Evolutionary conservation across 2,329 filamentous ascomycete species (phyloP).

Genomic region (Exophiala bonariae): DNA sequence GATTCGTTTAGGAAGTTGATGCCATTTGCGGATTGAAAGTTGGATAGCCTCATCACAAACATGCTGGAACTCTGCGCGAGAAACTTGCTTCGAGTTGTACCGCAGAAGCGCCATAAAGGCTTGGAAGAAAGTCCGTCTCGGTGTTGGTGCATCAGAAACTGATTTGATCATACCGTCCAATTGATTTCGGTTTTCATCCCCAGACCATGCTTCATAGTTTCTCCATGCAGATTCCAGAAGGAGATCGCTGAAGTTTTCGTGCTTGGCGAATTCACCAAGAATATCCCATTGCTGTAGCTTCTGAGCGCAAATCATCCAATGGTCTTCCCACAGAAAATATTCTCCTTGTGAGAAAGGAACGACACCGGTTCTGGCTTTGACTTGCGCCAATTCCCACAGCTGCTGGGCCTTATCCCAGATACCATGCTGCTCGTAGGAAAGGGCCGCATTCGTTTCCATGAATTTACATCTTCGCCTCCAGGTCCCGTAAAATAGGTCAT

Average conservation of each 20-base stretch:
- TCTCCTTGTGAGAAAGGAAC: constrained; percentile 94
- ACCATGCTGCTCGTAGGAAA: constrained; percentile 97
- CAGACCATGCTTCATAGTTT: constrained; percentile 92
- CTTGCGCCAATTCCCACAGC: constrained; percentile 93
- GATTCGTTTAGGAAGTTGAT: constrained; percentile 89
- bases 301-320: constrained; percentile 96
- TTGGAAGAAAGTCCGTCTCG: constrained; percentile 92
- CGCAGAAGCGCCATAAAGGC: constrained; percentile 97
- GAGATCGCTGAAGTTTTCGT: constrained; percentile 97
- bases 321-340: constrained; percentile 99
- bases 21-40: constrained; percentile 96
- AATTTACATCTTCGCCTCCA: constrained; percentile 95
- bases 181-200: constrained; percentile 79
- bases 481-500: constrained; percentile 95
- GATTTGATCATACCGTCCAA: constrained; percentile 93
- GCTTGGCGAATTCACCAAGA: constrained; percentile 93
- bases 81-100: constrained; percentile 85
- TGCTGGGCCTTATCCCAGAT: constrained; percentile 99
- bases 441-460: constrained; percentile 92
- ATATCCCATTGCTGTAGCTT: constrained; percentile 99
- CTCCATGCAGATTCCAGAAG: constrained; percentile 95
- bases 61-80: constrained; percentile 76
- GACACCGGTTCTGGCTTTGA: constrained; percentile 94
- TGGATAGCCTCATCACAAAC: constrained; percentile 97
- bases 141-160: constrained; percentile 95